Evolutionary conservation across 2,329 filamentous ascomycete genomes (phyloP), one percentile per base, ranked within the genome.

Genomic region (Colletotrichum echinochloae): DNA sequence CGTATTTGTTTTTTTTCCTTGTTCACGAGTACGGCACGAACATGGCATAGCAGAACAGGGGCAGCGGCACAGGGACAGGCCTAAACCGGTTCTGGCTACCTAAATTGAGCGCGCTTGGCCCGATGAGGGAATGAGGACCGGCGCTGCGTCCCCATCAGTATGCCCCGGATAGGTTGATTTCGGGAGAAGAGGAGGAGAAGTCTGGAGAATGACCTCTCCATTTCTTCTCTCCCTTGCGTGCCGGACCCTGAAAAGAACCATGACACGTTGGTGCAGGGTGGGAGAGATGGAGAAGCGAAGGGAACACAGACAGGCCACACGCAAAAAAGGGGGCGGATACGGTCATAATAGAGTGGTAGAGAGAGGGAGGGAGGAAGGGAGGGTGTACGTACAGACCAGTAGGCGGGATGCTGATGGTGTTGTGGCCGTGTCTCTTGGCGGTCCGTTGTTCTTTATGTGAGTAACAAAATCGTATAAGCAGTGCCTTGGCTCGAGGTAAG

Each of bases 181-280:
- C 56, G 7, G 48, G 28, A 26, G 56, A 60, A 48, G 41, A 60
- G 8, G 41, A 49, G 41, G 41, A 60, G 57, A 60, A 48, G 30
- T 30, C 57, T 35, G 57, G 44, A 28, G 59, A 51, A 61, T 51
- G 33, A 26, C 37, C 23, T 44, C 26, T 59, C 23, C 20, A 18
- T 44, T 44, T 59, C 39, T 44, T n/a, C 26, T 46, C 23, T 41
- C 60, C 48, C 46, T 51, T n/a, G 60, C 60, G 26, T 62, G 48
- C 59, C 59, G 51, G 60, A 54, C 60, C 60, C 60, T 62, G 48
- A 62, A 37, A 44, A 41, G 60, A 52, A 62, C 60, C 39, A 48
- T 28, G 46, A 51, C 41, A 30, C 28, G 41, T 14, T 44, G 39
- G 59, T 20, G 30, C 41, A 48, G 41, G 41, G 26, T 23, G 18